phyloP scores from a whole-genome alignment of 164 flowering plant species.

The Chloranthus sessilifolius region DNA sequence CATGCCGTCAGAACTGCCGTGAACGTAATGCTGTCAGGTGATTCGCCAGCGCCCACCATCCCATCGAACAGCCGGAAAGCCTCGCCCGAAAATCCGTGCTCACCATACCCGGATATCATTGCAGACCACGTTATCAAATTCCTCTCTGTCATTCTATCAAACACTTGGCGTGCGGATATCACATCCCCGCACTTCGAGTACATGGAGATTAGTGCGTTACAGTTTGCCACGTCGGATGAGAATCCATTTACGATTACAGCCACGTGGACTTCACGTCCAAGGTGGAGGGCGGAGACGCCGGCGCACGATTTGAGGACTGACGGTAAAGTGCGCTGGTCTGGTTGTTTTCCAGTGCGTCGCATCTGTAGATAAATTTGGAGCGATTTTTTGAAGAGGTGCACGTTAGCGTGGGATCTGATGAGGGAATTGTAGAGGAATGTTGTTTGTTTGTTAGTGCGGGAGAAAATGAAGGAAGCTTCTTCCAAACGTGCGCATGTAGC shows the following conservation, averaged over 20 bases:
- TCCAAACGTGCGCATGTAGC: conserved; percentile 3
- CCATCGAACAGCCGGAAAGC: conserved; percentile 11
- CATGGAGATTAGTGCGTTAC: conserved; percentile 11
- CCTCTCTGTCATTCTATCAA: conserved; percentile 12
- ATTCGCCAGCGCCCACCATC: conserved; percentile 9
- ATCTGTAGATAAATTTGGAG: conserved; percentile 5
- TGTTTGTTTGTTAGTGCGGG: conserved; percentile 12
- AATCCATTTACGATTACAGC: conserved; percentile 7
- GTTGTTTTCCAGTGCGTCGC: conserved; percentile 3
- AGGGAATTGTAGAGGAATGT: conserved; percentile 19
- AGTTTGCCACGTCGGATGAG: neutral
- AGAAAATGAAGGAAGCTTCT: conserved; percentile 10
- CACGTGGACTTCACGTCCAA: conserved; percentile 14
- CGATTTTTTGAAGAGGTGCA: conserved; percentile 1
- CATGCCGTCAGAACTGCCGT: conserved; percentile 14
- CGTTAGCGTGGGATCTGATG: conserved; percentile 10
- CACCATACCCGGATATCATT: conserved; percentile 7
- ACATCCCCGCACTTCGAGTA: conserved; percentile 10
- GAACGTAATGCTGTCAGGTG: conserved; percentile 9
- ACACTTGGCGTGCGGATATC: conserved; percentile 7
- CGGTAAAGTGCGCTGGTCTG: conserved; percentile 12
- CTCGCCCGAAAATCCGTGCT: conserved; percentile 8
- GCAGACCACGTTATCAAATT: conserved; percentile 12
- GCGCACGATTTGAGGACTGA: conserved; percentile 16
- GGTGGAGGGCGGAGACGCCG: conserved; percentile 10